phyloP scores from a whole-genome alignment of 805 yeast species.

The Cyberlindnera veronae region DNA sequence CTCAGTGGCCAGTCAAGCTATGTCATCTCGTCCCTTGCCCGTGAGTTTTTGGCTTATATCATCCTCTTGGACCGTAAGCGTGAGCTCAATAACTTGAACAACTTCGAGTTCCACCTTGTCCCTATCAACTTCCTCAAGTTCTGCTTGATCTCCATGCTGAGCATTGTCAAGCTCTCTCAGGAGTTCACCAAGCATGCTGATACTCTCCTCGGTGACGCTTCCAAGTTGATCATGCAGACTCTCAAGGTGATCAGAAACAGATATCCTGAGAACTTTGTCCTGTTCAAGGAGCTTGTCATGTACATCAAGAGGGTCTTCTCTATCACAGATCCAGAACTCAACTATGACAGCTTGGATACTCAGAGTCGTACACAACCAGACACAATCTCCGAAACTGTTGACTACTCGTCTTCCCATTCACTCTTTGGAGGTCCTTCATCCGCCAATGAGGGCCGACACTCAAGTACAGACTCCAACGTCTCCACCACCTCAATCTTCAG shows the following conservation, averaged over 20 bases:
- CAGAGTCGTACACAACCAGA: constrained; percentile 4
- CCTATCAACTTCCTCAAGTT: constrained; percentile 28
- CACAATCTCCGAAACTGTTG: constrained; percentile 2
- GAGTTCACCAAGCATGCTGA: constrained; percentile 7
- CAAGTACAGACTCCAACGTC: background rate
- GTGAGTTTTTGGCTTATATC: constrained; percentile 18
- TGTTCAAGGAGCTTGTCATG: constrained; percentile 18
- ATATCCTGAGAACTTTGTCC: constrained; percentile 27
- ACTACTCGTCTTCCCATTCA: constrained; percentile 4
- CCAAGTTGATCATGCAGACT: constrained; percentile 14
- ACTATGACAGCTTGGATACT: constrained; percentile 7
- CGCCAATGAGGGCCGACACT: background rate
- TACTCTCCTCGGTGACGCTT: constrained; percentile 15
- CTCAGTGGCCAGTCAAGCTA: constrained; percentile 15
- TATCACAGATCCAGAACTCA: constrained; percentile 9
- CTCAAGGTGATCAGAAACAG: constrained; percentile 21
- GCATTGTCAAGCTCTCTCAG: constrained; percentile 13
- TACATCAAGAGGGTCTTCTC: constrained; percentile 9
- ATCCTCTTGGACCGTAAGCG: constrained; percentile 19
- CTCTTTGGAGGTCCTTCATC: background rate
- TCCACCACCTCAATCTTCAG: constrained; percentile 10
- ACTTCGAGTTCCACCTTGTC: constrained; percentile 28
- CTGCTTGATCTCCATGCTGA: constrained; percentile 21
- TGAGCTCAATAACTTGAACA: constrained; percentile 23
- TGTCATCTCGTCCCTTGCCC: constrained; percentile 13